Percentiles rank a stretch among this genome's conserved stretches.
These are phyloP conservation scores for Pachysolen tannophilus DNA, from an alignment of 805 yeast species.

Conservation along the genomic window DNA sequence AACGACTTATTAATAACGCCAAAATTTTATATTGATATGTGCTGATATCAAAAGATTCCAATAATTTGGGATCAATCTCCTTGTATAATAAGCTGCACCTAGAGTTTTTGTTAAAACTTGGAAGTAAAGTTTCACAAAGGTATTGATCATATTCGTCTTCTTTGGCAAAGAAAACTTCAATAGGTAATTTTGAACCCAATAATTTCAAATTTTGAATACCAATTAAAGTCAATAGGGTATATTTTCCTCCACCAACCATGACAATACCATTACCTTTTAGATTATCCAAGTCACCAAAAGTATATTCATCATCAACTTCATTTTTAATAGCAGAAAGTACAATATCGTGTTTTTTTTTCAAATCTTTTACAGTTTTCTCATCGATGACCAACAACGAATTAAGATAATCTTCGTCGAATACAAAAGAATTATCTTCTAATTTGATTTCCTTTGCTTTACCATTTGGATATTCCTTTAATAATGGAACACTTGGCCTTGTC, in stretches of 20 bases:
- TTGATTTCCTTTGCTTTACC: conserved; percentile 36
- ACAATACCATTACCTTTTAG: conserved; percentile 33
- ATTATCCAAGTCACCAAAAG: conserved; percentile 19
- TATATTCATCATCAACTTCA: conserved; percentile 26
- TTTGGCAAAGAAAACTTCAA: conserved; percentile 41
- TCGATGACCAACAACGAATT: conserved; percentile 34
- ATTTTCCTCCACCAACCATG: conserved; percentile 45
- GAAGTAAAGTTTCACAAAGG: conserved; percentile 35
- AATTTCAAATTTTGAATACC: conserved; percentile 38
- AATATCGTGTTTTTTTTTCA: conserved; percentile 33
- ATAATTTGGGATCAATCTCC: conserved; percentile 20
- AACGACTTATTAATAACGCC: conserved; percentile 36
- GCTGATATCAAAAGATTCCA: conserved; percentile 22
- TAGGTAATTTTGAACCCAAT: conserved; percentile 37
- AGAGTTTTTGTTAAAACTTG: conserved; percentile 22
- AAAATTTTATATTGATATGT: conserved; percentile 47
- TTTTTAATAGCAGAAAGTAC: too few species aligned
- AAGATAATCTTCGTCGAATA: conserved; percentile 38
- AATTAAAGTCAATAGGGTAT: conserved; percentile 40
- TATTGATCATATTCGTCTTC: conserved; percentile 34
- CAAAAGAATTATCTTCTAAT: conserved; percentile 28
- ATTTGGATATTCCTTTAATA: conserved; percentile 3
- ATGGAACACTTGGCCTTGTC: background rate
- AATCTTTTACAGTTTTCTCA: conserved; percentile 21
- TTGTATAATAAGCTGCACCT: conserved; percentile 33